A percentile compares a stretch with the other conserved stretches of the same genome.
Evolutionary conservation across 139 green algal genomes (phyloP).

Genomic region (Chlorella sorokiniana): DNA sequence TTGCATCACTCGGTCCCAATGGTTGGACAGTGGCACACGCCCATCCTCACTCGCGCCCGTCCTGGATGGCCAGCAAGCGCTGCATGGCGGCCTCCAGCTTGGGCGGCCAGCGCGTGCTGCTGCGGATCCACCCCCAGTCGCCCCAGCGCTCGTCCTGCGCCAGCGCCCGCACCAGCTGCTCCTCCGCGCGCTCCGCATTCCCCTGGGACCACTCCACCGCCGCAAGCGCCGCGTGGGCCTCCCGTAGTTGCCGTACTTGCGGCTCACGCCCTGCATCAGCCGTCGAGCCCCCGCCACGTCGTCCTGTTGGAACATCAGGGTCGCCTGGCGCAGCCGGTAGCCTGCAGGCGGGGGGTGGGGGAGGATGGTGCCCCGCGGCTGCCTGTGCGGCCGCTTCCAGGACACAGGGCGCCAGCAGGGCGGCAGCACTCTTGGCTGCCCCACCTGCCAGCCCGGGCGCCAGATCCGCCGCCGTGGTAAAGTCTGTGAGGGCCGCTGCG

Average conservation of each 20-base stretch:
- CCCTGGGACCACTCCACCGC: slow-evolving; percentile 36
- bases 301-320: slow-evolving; percentile 39
- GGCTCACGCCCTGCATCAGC: slow-evolving; percentile 21
- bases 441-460: slow-evolving; percentile 35
- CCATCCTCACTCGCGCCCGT: too few relatives aligned
- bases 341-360: not conserved
- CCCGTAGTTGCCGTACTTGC: slow-evolving; percentile 41
- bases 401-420: not conserved
- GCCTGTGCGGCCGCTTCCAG: too few relatives aligned
- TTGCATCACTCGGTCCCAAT: too few relatives aligned
- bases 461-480: slow-evolving; percentile 36
- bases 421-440: not conserved
- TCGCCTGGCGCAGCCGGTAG: slow-evolving; percentile 38
- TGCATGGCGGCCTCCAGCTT: slow-evolving; percentile 4
- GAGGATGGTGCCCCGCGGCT: not conserved
- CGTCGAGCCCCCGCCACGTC: slow-evolving; percentile 4
- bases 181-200: slow-evolving; percentile 1
- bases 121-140: not conserved
- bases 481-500: slow-evolving; percentile 15
- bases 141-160: slow-evolving; percentile 8
- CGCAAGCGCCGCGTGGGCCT: slow-evolving; percentile 39
- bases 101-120: slow-evolving; percentile 26
- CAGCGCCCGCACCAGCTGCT: slow-evolving; percentile 15
- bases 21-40: too few relatives aligned
- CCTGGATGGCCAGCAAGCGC: slow-evolving; percentile 1